Base-by-base conservation (phyloP, 257 asterid species). In the Jaltomata sinuosa region DNA sequence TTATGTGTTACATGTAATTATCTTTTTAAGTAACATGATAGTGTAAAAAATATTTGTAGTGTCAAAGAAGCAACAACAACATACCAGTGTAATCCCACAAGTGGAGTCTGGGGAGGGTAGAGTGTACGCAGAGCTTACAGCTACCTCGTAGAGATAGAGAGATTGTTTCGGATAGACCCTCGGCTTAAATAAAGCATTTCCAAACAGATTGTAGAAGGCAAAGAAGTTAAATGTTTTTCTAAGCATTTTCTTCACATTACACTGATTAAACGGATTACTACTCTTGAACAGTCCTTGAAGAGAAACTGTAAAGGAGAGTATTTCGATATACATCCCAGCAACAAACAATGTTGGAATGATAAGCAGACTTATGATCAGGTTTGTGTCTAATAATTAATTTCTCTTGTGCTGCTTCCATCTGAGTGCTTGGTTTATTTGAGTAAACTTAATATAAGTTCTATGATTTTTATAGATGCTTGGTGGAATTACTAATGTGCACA, bases 231-330 rank as follows among this genome's bases (percentile, higher is more conserved):
- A 62, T 25, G 15, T 27, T 62, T 62, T 62, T 29, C 27, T 14
- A 11, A 61, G 38, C 38, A 62, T 27, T 27, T 62, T 5, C 79
- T 69, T 69, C 77, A 68, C 32, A 38, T 40, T 10, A 36, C 79
- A 19, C 53, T 69, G 49, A 34, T 42, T 25, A 42, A 14, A 32
- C 11, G 55, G 22, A 6, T 65, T 34, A 52, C 76, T 83, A 29
- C 42, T 25, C 61, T 79, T 6, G 18, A 19, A 61, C 85, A 84
- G 89, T 77, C 89, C 3, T 25, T 80, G 79, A 55, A 59, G 45
- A 84, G 59, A 54, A 87, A 62, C 6, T 87, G 87, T 54, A 27
- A 84, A 61, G 85, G 86, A 45, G 79, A 80, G 65, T 86, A 71
- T 61, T 7, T 31, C 6, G 21, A 84, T 36, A 25, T 62, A 27